Conservation (phyloP, 1,284 basidiomycete genomes). For the Somion occarium region DNA sequence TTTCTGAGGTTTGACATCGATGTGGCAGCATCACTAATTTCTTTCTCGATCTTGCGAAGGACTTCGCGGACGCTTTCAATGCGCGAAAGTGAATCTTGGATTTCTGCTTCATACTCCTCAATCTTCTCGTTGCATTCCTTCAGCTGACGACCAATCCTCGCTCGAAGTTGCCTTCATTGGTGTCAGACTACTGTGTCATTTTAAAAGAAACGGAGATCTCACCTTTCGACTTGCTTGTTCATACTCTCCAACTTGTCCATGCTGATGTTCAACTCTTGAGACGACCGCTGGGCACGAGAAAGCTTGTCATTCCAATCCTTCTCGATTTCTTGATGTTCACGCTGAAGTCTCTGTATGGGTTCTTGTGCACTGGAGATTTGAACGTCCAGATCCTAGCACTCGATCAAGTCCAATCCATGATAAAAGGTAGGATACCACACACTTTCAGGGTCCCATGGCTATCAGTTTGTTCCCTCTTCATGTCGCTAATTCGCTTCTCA, state of each 20-base stretch:
- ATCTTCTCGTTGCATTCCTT: conserved; percentile 60
- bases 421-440: conserved; percentile 5
- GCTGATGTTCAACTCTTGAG: conserved; percentile 64
- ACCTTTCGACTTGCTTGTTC: conserved; percentile 65
- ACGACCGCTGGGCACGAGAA: conserved; percentile 44
- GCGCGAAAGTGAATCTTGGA: conserved; percentile 49
- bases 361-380: conserved; percentile 59
- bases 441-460: conserved; percentile 24
- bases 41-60: conserved; percentile 58
- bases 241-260: conserved; percentile 58
- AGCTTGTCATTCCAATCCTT: conserved; percentile 48
- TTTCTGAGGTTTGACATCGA: conserved; percentile 75
- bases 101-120: conserved; percentile 53
- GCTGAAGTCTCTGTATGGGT: conserved; percentile 67
- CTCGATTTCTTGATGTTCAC: conserved; percentile 52
- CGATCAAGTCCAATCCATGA: conserved; percentile 8
- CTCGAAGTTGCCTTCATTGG: conserved; percentile 66
- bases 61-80: conserved; percentile 52
- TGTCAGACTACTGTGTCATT: background rate
- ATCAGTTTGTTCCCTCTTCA: conserved; percentile 54
- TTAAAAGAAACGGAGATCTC: conserved; percentile 18
- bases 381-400: conserved; percentile 57
- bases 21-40: conserved; percentile 70
- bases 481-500: conserved; percentile 57
- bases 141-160: conserved; percentile 61